A percentile compares a stretch with the other conserved stretches of the same genome.
These are phyloP conservation scores for Ceraceosorus guamensis DNA, from an alignment of 1,284 basidiomycete species.

Conservation along the genomic window DNA sequence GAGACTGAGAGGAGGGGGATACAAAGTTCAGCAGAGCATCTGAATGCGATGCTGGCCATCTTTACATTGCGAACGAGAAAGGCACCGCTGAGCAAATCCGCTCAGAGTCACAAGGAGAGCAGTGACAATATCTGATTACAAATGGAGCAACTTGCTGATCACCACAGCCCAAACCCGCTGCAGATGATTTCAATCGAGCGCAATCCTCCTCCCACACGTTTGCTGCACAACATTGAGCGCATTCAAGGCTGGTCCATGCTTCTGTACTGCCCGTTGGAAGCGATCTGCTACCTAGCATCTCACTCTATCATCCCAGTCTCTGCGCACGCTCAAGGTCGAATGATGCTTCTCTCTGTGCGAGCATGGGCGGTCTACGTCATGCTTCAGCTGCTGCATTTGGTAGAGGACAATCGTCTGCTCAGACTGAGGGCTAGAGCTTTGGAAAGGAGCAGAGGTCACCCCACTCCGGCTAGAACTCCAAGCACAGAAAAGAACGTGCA, in stretches of 20 bases:
- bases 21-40: background rate
- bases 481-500: constrained; percentile 17
- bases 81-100: no score
- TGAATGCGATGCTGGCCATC: background rate
- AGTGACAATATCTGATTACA: background rate
- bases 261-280: constrained; percentile 46
- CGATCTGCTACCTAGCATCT: constrained; percentile 41
- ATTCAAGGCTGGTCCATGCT: constrained; percentile 47
- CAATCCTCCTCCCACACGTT: constrained; percentile 33
- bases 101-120: no score
- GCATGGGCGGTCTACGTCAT: constrained; percentile 46
- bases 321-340: constrained; percentile 21
- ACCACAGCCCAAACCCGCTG: no score
- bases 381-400: constrained; percentile 42
- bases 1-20: background rate
- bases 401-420: constrained; percentile 45
- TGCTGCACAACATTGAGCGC: constrained; percentile 44
- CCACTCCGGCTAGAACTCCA: constrained; percentile 19
- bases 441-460: constrained; percentile 41
- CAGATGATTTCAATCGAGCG: constrained; percentile 40
- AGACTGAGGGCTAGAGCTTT: constrained; percentile 41
- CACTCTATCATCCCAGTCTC: constrained; percentile 40
- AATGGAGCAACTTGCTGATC: background rate
- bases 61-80: no score
- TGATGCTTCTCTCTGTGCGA: constrained; percentile 37